These are phyloP conservation scores for Coemansia sp. DNA, from an alignment of 192 early-diverging fungal genomes.

Conservation along the genomic window DNA sequence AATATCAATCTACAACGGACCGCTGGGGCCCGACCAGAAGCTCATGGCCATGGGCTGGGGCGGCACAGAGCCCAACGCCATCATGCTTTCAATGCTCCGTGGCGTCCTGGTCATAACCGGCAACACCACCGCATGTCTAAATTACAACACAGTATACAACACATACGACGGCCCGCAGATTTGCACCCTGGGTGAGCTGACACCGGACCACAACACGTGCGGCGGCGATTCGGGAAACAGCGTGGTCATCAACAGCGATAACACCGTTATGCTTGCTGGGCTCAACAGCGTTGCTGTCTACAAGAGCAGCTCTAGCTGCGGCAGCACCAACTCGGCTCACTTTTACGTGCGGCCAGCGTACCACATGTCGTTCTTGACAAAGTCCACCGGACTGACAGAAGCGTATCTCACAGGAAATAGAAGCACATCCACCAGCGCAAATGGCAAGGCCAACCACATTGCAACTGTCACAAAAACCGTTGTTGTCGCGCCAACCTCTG, in stretches of 20 bases:
- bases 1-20: conserved; percentile 20
- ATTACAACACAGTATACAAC: neutral
- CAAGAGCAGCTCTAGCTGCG: neutral
- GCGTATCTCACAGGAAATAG: neutral
- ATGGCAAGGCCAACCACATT: neutral
- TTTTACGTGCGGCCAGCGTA: conserved; percentile 33
- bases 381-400: conserved; percentile 21
- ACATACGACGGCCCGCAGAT: conserved; percentile 30
- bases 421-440: neutral
- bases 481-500: neutral
- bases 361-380: conserved; percentile 41
- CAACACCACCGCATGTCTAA: conserved; percentile 4
- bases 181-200: conserved; percentile 28
- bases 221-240: conserved; percentile 34
- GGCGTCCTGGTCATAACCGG: conserved; percentile 26
- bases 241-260: conserved; percentile 19
- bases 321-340: conserved; percentile 19
- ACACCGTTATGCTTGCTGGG: conserved; percentile 19
- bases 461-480: neutral
- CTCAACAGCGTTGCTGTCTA: conserved; percentile 27
- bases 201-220: conserved; percentile 22
- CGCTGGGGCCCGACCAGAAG: conserved; percentile 9
- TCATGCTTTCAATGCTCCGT: conserved; percentile 17
- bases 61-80: conserved; percentile 15
- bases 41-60: conserved; percentile 52